phyloP scores from a whole-genome alignment of 495 filamentous ascomycete genomes.

The Lasiosphaeria hispida region DNA sequence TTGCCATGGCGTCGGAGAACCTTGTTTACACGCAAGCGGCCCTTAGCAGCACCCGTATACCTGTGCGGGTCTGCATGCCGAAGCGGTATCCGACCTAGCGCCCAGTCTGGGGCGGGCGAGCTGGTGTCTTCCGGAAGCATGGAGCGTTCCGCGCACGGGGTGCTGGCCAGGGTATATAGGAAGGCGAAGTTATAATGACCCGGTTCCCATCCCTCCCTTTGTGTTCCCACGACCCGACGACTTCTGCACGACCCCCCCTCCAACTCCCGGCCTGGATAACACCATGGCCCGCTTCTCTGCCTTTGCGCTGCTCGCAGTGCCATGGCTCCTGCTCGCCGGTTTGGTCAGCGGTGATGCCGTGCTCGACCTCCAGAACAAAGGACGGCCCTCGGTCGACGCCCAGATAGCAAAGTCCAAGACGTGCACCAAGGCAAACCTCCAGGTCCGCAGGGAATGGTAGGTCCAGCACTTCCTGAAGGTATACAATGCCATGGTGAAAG shows the following conservation, averaged over 20 bases:
- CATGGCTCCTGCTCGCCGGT: slow-evolving; percentile 26
- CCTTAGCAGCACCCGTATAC: not conserved
- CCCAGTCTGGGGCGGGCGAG: not conserved
- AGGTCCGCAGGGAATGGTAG: slow-evolving; percentile 50
- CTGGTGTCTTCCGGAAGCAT: not conserved
- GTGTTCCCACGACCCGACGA: not conserved
- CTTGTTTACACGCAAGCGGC: slow-evolving; percentile 14
- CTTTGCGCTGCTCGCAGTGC: slow-evolving; percentile 28
- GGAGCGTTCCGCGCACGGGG: too few species aligned
- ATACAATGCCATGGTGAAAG: too few species aligned
- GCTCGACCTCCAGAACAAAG: slow-evolving; percentile 41
- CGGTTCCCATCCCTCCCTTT: slow-evolving; percentile 6
- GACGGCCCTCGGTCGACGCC: slow-evolving; percentile 38
- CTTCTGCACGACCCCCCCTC: not conserved
- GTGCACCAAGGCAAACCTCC: slow-evolving; percentile 48
- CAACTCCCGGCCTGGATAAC: not conserved
- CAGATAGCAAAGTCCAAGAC: slow-evolving; percentile 43
- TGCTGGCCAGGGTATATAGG: not conserved
- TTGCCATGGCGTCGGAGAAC: not conserved
- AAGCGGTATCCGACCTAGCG: slow-evolving; percentile 1
- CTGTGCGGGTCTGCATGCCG: not conserved
- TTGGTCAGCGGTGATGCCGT: slow-evolving; percentile 40
- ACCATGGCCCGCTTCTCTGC: slow-evolving; percentile 29
- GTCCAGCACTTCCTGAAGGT: slow-evolving; percentile 18
- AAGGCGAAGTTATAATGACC: slow-evolving; percentile 14